These are phyloP conservation scores for Citrullus mucosospermus DNA, from an alignment of 306 rosid species.

Conservation along the genomic window DNA sequence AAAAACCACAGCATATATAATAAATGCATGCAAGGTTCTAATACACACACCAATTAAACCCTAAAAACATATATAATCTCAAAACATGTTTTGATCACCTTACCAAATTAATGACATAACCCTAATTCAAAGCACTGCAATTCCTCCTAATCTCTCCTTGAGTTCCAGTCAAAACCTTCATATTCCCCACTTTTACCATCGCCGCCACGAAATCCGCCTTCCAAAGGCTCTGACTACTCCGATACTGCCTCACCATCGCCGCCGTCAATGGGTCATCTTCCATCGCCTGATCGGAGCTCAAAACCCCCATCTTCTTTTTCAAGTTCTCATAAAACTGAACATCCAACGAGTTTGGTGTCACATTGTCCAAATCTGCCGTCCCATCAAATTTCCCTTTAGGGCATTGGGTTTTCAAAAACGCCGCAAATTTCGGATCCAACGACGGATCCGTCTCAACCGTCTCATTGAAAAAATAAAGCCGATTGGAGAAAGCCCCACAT, in stretches of 20 bases:
- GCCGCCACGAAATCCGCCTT: conserved; percentile 7
- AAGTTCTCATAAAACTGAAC: background rate
- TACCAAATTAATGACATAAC: background rate
- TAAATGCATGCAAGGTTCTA: background rate
- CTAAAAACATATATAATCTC: no score
- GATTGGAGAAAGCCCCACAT: background rate
- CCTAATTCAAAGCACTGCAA: background rate
- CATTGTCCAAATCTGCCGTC: background rate
- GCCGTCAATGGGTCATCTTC: background rate
- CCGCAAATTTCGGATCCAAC: background rate
- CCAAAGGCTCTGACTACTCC: background rate
- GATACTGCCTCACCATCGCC: background rate
- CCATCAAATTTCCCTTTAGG: background rate
- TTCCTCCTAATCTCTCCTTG: conserved; percentile 7
- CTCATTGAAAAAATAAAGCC: background rate
- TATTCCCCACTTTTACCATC: conserved; percentile 4
- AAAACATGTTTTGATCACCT: background rate
- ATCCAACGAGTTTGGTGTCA: background rate
- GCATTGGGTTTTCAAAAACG: conserved; percentile 2
- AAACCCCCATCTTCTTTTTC: conserved; percentile 3
- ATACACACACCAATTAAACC: no score
- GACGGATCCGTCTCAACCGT: conserved; percentile 3
- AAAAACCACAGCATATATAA: background rate
- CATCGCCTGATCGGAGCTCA: conserved; percentile 7
- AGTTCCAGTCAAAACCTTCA: background rate